phyloP scores from a whole-genome alignment of 768 basidiomycete genomes.

The Kwoniella bestiolae region DNA sequence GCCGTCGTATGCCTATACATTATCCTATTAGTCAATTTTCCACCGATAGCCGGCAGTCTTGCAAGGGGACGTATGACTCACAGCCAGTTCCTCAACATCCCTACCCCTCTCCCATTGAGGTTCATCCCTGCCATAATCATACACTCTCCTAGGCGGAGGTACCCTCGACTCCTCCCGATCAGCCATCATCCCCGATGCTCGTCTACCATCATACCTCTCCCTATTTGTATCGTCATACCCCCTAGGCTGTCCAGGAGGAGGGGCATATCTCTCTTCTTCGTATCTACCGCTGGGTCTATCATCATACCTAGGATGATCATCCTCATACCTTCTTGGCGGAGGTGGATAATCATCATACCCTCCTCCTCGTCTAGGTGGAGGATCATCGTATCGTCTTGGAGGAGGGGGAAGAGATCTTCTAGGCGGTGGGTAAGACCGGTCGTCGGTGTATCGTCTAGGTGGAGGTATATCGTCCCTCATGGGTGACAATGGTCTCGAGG shows the following conservation, averaged over 20 bases:
- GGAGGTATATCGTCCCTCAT: slow-evolving; percentile 13
- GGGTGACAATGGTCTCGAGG: slow-evolving; percentile 39
- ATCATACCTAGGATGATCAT: slow-evolving; percentile 24
- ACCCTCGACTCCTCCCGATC: slow-evolving; percentile 34
- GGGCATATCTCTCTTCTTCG: slow-evolving; percentile 18
- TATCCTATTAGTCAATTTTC: slow-evolving; percentile 5
- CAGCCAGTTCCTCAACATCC: slow-evolving; percentile 33
- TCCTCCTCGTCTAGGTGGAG: slow-evolving; percentile 19
- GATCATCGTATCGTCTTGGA: slow-evolving; percentile 14
- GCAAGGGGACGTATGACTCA: slow-evolving; percentile 25
- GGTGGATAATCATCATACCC: slow-evolving; percentile 29
- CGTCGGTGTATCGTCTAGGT: slow-evolving; percentile 8
- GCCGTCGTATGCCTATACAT: slow-evolving; percentile 6
- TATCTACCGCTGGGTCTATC: slow-evolving; percentile 3
- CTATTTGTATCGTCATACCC: slow-evolving; percentile 16
- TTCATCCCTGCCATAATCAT: slow-evolving; percentile 4
- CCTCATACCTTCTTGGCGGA: slow-evolving; percentile 38
- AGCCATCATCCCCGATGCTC: slow-evolving; percentile 33
- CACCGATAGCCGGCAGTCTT: neutral
- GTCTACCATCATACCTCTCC: slow-evolving; percentile 14
- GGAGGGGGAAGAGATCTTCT: slow-evolving; percentile 17
- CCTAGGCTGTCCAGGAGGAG: slow-evolving; percentile 12
- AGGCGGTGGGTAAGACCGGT: slow-evolving; percentile 5
- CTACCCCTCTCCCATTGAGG: slow-evolving; percentile 46
- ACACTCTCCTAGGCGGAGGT: neutral